Evolutionary conservation across 345 rosid species (phyloP).

Genomic region (Boechera divaricarpa): DNA sequence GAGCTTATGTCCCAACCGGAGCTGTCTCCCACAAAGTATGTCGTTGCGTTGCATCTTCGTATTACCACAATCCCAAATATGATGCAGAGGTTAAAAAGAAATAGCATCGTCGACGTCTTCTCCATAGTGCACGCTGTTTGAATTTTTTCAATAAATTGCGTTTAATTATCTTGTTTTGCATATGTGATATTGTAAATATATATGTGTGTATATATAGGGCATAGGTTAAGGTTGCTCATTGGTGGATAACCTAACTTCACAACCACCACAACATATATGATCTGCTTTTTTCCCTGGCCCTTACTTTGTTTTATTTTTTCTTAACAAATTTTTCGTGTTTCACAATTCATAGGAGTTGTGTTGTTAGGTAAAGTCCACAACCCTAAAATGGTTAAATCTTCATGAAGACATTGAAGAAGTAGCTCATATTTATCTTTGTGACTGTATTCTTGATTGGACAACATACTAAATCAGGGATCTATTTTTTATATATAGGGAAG

Average conservation of each 20-base stretch:
- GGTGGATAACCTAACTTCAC: conserved; percentile 54
- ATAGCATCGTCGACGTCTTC: conserved; percentile 36
- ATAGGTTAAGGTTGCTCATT: conserved; percentile 40
- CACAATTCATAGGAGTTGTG: conserved; percentile 35
- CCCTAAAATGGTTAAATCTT: conserved; percentile 30
- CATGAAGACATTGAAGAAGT: conserved; percentile 7
- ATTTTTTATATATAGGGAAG: background rate
- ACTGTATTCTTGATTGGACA: background rate
- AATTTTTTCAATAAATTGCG: background rate
- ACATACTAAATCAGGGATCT: no score
- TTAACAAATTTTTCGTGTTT: conserved; percentile 32
- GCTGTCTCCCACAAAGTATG: conserved; percentile 76
- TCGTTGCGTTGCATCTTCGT: conserved; percentile 55
- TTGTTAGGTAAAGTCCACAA: conserved; percentile 25
- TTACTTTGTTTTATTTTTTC: background rate
- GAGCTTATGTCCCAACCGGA: conserved; percentile 97
- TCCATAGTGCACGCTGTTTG: conserved; percentile 22
- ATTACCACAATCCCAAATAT: conserved; percentile 34
- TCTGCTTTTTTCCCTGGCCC: conserved; percentile 31
- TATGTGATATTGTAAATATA: conserved; percentile 5
- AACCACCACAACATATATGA: conserved; percentile 35
- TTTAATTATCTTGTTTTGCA: background rate
- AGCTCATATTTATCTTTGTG: background rate
- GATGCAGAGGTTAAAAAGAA: conserved; percentile 44
- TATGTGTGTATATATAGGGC: conserved; percentile 13